phyloP scores from a whole-genome alignment of 495 filamentous ascomycete species.

The Beverwykella pulmonaria region DNA sequence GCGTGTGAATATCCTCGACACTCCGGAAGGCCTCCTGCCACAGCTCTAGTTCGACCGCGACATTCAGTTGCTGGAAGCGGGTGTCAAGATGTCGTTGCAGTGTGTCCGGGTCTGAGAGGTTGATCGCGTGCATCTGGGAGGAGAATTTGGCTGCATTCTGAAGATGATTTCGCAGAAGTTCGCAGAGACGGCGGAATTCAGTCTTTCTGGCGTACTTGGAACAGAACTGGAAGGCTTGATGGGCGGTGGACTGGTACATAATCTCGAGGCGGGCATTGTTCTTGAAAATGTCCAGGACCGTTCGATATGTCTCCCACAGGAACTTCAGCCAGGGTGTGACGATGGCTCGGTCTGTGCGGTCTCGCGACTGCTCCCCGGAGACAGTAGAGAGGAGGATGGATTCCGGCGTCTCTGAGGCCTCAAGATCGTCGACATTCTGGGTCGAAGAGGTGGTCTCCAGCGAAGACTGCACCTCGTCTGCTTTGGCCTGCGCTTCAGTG shows the following conservation, averaged over 20 bases:
- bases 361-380: slow-evolving; percentile 93
- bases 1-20: slow-evolving; percentile 98
- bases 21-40: slow-evolving; percentile 99
- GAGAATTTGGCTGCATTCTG: slow-evolving; percentile 99
- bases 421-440: slow-evolving; percentile 86
- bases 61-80: slow-evolving; percentile 96
- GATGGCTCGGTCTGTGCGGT: slow-evolving; percentile 95
- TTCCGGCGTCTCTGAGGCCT: slow-evolving; percentile 96
- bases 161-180: slow-evolving; percentile 96
- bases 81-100: slow-evolving; percentile 96
- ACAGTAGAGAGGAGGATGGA: slow-evolving; percentile 97
- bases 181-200: slow-evolving; percentile 96
- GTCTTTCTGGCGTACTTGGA: slow-evolving; percentile 98
- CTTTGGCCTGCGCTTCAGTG: slow-evolving; percentile 91
- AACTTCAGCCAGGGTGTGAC: slow-evolving; percentile 99
- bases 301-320: slow-evolving; percentile 99
- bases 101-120: slow-evolving; percentile 95
- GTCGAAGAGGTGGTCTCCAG: slow-evolving; percentile 72
- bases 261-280: slow-evolving; percentile 98
- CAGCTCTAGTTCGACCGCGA: slow-evolving; percentile 94
- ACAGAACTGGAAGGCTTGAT: slow-evolving; percentile 98
- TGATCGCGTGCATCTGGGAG: slow-evolving; percentile 98
- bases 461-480: slow-evolving; percentile 87
- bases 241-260: slow-evolving; percentile 96
- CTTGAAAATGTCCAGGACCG: slow-evolving; percentile 94